Conservation (phyloP, 2,329 filamentous ascomycete genomes). For the Xylaria arbuscula region DNA sequence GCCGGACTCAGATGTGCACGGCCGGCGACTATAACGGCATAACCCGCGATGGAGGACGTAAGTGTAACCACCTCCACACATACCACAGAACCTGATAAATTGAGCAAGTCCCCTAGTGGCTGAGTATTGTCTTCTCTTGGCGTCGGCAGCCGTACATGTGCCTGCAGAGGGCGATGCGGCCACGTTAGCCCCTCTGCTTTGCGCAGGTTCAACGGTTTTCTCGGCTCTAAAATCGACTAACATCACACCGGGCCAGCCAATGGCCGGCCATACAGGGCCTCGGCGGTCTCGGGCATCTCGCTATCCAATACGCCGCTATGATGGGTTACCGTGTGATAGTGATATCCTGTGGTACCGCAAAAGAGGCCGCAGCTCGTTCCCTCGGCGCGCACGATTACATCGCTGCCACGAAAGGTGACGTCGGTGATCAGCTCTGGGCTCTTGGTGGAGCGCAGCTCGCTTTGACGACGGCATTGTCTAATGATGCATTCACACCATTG, state of each 20-base stretch:
- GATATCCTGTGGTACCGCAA: constrained; percentile 59
- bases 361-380: constrained; percentile 64
- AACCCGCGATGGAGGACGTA: constrained; percentile 66
- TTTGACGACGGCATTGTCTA: constrained; percentile 30
- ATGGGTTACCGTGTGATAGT: constrained; percentile 73
- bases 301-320: constrained; percentile 71
- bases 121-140: constrained; percentile 65
- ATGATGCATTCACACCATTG: constrained; percentile 33
- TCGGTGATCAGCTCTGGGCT: constrained; percentile 24
- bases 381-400: constrained; percentile 69
- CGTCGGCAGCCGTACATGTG: constrained; percentile 62
- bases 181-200: constrained; percentile 61
- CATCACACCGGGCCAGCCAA: constrained; percentile 50
- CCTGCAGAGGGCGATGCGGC: constrained; percentile 56
- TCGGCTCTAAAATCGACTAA: no score
- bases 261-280: constrained; percentile 65
- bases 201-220: constrained; percentile 57
- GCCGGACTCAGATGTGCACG: constrained; percentile 62
- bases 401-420: constrained; percentile 37
- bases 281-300: constrained; percentile 73
- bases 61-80: constrained; percentile 17
- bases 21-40: constrained; percentile 26
- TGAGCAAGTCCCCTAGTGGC: constrained; percentile 40
- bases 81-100: no score
- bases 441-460: constrained; percentile 32